Evolutionary conservation across 495 filamentous ascomycete genomes (phyloP).

Genomic region (Rusavskia elegans): DNA sequence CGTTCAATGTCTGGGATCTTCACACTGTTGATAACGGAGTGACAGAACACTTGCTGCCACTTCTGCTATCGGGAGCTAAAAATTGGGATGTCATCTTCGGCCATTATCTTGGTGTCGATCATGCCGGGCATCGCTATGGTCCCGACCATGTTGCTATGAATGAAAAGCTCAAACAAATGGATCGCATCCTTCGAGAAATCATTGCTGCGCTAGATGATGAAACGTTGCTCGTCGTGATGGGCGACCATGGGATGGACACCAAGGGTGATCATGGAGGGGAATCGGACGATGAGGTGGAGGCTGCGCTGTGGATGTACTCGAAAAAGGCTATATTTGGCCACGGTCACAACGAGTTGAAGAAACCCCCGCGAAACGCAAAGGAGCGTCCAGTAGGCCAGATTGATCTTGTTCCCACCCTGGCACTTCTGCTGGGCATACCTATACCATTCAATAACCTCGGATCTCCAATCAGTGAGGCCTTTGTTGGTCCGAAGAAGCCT

Average conservation of each 20-base stretch:
- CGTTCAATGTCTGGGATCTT: constrained; percentile 95
- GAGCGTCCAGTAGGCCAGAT: constrained; percentile 82
- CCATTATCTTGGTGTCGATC: constrained; percentile 90
- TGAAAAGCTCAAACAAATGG: constrained; percentile 84
- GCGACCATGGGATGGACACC: constrained; percentile 93
- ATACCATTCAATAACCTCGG: constrained; percentile 98
- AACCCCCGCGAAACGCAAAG: constrained; percentile 59
- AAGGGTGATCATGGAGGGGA: constrained; percentile 97
- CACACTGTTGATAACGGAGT: constrained; percentile 96
- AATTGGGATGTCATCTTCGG: constrained; percentile 89
- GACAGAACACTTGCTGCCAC: constrained; percentile 77
- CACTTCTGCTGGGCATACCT: constrained; percentile 73
- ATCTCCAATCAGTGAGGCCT: constrained; percentile 84
- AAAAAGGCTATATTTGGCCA: constrained; percentile 69
- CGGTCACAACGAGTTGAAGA: constrained; percentile 38
- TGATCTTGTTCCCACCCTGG: constrained; percentile 83
- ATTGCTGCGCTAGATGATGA: constrained; percentile 61
- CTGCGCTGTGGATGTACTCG: constrained; percentile 97
- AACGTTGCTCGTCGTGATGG: constrained; percentile 88
- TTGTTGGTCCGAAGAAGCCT: constrained; percentile 48
- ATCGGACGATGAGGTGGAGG: constrained; percentile 85
- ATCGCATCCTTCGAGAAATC: constrained; percentile 55
- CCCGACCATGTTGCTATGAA: constrained; percentile 86
- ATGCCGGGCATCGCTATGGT: constrained; percentile 92
- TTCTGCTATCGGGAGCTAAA: constrained; percentile 45